Base-by-base conservation (phyloP, 108 stramenopile genomes). In the Cyclotella sp. region DNA sequence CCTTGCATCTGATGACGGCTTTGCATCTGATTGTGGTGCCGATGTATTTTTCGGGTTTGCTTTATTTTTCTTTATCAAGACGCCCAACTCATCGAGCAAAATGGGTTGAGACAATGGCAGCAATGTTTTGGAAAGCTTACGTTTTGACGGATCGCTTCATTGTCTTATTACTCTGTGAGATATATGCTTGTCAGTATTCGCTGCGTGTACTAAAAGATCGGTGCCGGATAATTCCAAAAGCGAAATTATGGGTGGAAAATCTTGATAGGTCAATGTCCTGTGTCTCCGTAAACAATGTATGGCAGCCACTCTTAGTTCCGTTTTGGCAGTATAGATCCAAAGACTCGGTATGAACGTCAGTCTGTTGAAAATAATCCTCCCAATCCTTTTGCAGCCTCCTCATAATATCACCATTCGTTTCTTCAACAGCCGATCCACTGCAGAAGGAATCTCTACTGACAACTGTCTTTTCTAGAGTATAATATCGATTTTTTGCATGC, bases 1-100 rank as follows among this genome's bases (percentile, higher is more conserved):
- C n/a, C 47, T 49, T n/a, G 15, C 18, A 49, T 49, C 47, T n/a
- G 47, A 49, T 22, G 68, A 49, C 34, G 52, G 68, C 5, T n/a
- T 44, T 18, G 60, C 42, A 41, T 22, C 24, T 28, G 58, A 41
- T 59, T 72, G 5, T 18, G 22, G 22, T 7, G 34, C 58, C 13
- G 46, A 27, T 24, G 41, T 58, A 72, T 39, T 49, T 49, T 49
- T 49, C 18, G 15, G 15, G 15, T 7, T 3, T 1, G 1, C 47
- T n/a, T 49, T 49, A n/a, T 7, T 3, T 49, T 49, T 49, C 9
- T 49, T 49, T 16, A 49, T 49, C 15, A 49, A 3, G 9, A 16
- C n/a, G 6, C 47, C n/a, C 15, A 49, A n/a, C 18, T 49, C 47
- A 7, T 16, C 15, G 9, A 49, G 15, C 18, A 9, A 49, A 9